Evolutionary conservation across 2,329 filamentous ascomycete genomes (phyloP), one percentile per base, ranked within the genome.

Genomic region (Pseudogymnoascus sp.): DNA sequence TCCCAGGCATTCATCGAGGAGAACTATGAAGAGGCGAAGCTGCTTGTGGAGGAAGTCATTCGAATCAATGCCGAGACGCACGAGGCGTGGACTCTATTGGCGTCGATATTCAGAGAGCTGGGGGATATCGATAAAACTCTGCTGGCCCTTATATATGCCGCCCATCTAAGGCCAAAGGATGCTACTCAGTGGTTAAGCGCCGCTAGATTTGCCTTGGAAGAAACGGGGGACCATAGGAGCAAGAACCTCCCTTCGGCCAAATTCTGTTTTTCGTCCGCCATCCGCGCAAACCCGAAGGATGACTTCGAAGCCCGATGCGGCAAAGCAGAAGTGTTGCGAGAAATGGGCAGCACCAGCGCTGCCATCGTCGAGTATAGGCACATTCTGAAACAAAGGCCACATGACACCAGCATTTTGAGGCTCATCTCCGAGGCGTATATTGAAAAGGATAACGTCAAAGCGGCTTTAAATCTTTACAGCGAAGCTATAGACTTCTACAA

Each of bases 61-160:
- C 80, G 84, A 58, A 85, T 88, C 69, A 88, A 88, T 64, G 83
- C 83, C 18, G 84, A 87, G 70, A 87, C 83, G 1, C 79, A 85
- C 64, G 80, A 83, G 65, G 85, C 86, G 22, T 88, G 85, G 85
- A 81, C 78, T 12, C 76, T 86, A 11, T 71, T 88, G 50, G 79
- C 82, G 0, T 80, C 82, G 2, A 82, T 87, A 60, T 83, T 84
- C 66, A 76, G 81, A 62, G 84, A 87, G 69, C 78, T 82, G 62
- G 82, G 82, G 1, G 78, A 85, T 53, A 73, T 76, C 22, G 77
- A 81, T 62, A 80, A 83, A 63, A 82, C 83, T 6, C 74, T 87
- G 58, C 81, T 80, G 65, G 81, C 83, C 47, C 79, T 82, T 73
- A 77, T 86, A 37, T 82, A 83, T 66, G 83, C 84, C 43, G 84